A percentile compares a stretch with the other conserved stretches of the same genome.
phyloP scores from a whole-genome alignment of 140 eudicot species.

The Cichorium intybus region DNA sequence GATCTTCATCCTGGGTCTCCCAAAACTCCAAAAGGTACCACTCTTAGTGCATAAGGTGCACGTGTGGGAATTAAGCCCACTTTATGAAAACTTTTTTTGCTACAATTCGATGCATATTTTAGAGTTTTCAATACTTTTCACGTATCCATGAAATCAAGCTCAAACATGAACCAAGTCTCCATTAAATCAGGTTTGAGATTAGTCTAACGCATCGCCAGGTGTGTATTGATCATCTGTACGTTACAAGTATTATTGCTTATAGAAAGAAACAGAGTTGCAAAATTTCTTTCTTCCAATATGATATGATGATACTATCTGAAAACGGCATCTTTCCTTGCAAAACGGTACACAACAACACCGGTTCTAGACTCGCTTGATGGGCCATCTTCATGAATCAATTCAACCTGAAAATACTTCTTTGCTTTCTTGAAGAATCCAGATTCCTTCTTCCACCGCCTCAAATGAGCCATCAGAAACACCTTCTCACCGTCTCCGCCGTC shows the following conservation, averaged over 20 bases:
- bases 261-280: neutral
- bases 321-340: slow-evolving; percentile 42
- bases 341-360: slow-evolving; percentile 76
- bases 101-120: neutral
- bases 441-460: slow-evolving; percentile 95
- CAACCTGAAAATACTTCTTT: slow-evolving; percentile 58
- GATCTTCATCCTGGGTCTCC: too few species aligned
- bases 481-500: slow-evolving; percentile 33
- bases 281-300: neutral
- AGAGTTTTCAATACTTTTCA: too few species aligned
- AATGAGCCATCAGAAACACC: slow-evolving; percentile 85
- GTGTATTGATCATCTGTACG: neutral
- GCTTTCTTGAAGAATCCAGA: slow-evolving; percentile 68
- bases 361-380: slow-evolving; percentile 54
- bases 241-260: neutral
- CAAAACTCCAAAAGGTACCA: neutral
- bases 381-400: slow-evolving; percentile 55
- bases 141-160: too few species aligned
- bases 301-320: slow-evolving; percentile 14
- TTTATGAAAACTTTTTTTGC: neutral
- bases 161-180: too few species aligned
- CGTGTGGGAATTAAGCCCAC: neutral
- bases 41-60: neutral
- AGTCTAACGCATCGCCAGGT: neutral
- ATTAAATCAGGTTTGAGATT: neutral